Conservation (phyloP, 257 asterid species). For the Hygrophila difformis region DNA sequence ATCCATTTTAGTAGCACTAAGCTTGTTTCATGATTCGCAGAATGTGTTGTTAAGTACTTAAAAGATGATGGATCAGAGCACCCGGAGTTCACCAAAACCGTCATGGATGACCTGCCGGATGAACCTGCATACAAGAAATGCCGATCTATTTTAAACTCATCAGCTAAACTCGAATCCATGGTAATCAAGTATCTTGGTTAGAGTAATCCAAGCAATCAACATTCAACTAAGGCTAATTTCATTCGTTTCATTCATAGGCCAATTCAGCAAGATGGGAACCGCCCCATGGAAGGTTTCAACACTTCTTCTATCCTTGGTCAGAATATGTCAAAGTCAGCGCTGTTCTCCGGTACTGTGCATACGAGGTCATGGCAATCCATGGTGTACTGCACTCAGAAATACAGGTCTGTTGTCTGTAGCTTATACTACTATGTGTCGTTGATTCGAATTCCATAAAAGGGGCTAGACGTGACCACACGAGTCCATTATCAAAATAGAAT, state of each 20-base stretch:
- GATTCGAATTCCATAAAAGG: no score
- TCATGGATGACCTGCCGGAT: constrained; percentile 52
- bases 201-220: neutral
- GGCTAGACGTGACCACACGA: no score
- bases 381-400: constrained; percentile 74
- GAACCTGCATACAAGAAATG: constrained; percentile 65
- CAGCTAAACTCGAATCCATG: constrained; percentile 52
- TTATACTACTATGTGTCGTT: neutral
- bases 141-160: constrained; percentile 38
- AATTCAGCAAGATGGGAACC: constrained; percentile 77
- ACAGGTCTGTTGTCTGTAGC: constrained; percentile 38
- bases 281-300: constrained; percentile 58
- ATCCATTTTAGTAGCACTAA: neutral
- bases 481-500: constrained; percentile 13
- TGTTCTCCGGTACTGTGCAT: constrained; percentile 53
- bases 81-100: constrained; percentile 34
- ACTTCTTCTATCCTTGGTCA: constrained; percentile 64
- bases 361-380: constrained; percentile 71
- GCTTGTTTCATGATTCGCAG: constrained; percentile 20
- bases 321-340: constrained; percentile 66
- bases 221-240: neutral
- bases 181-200: constrained; percentile 23
- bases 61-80: constrained; percentile 41
- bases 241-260: constrained; percentile 30
- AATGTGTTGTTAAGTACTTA: constrained; percentile 63